Evolutionary conservation across 1,139 yeast genomes (phyloP), one percentile per base, ranked within the genome.

Genomic region (Pichia sp.): DNA sequence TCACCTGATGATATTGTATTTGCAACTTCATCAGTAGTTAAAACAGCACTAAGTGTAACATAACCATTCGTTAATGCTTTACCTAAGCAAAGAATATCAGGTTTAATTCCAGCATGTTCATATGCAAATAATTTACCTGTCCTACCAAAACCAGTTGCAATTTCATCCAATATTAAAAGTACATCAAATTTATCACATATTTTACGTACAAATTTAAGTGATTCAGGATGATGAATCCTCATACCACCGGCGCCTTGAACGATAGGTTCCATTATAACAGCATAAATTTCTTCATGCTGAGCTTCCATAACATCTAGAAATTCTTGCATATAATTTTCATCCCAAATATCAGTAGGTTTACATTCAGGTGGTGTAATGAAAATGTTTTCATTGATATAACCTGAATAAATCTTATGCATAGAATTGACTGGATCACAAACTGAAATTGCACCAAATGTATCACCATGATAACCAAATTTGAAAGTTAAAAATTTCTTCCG

Each of bases 141-240:
- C 54, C 81, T 66, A 18, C 80, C 80, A 39, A 76, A 67, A 25
- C 81, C 81, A 55, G 79, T 73, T 78, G 74, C 74, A 39, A 74
- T 77, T 57, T 76, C 81, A 54, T 76, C 81, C 43, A 74, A 58
- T 57, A 71, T 67, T 52, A 76, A 60, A 38, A 76, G 50, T 26
- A 73, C 65, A 45, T 72, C 77, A 48, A 73, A 72, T 55, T 74
- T 74, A 58, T 68, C 66, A 55, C 81, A 75, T 26, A 74, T 52
- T 38, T 59, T 63, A 47, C 77, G 62, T 26, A 72, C 34, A 35
- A 34, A 21, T 23, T 36, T 38, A 4, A 45, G 24, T 19, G 25
- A 45, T 21, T 42, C 40, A 4, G 47, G 45, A 38, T 44, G 49
- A 20, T 44, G 42, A 5, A 45, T 44, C 17, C 45, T 44, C 53